phyloP scores from a whole-genome alignment of 2,329 filamentous ascomycete species.

The Fusarium musae region DNA sequence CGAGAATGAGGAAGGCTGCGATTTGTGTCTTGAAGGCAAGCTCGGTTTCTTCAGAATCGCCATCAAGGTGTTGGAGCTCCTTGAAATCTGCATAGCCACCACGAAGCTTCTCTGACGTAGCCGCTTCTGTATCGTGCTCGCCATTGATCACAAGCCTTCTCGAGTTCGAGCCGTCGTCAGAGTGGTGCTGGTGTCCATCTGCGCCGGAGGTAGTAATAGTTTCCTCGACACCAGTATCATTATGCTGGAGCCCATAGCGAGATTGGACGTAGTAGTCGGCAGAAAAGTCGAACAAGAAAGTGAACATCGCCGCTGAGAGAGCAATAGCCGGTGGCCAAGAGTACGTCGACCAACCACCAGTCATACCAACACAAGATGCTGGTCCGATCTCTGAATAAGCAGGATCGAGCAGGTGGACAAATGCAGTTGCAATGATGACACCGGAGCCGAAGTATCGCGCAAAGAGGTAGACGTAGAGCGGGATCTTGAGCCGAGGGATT shows the following conservation, averaged over 20 bases:
- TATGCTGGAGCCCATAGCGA: background rate
- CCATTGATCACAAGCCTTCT: background rate
- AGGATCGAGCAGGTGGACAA: background rate
- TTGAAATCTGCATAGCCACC: background rate
- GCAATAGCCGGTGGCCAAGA: background rate
- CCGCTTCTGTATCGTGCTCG: background rate
- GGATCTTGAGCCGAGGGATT: background rate
- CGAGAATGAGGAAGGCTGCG: background rate
- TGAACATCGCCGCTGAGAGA: background rate
- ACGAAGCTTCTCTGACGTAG: background rate
- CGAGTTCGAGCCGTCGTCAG: background rate
- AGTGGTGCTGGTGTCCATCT: background rate
- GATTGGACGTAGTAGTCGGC: background rate
- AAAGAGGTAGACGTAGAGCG: background rate
- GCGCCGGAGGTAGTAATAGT: background rate
- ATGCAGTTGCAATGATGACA: background rate
- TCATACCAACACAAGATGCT: background rate
- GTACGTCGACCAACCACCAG: background rate
- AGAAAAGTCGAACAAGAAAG: background rate
- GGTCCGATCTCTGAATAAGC: background rate
- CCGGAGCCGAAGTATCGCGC: background rate
- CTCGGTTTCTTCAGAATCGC: background rate
- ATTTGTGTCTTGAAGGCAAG: background rate
- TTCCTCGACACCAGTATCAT: background rate
- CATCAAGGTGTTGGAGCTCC: background rate